A percentile compares a stretch with the other conserved stretches of the same genome.
These are phyloP conservation scores for Lachnellula arida DNA, from an alignment of 2,329 filamentous ascomycete genomes.

Conservation along the genomic window DNA sequence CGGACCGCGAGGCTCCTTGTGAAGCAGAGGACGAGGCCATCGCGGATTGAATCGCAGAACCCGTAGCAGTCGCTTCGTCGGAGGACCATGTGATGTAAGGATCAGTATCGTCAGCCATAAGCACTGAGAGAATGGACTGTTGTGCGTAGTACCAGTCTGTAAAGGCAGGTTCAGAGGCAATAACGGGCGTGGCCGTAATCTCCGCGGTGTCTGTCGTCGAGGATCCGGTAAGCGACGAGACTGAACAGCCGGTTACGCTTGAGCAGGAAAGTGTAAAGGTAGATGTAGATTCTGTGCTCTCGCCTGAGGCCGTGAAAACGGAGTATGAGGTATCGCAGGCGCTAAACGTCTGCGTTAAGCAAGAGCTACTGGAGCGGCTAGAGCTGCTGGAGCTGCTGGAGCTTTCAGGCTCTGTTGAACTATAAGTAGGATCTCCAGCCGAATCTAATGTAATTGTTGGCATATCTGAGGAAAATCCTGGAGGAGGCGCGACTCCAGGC, in stretches of 20 bases:
- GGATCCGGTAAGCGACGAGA: not conserved
- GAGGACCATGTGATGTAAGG: not conserved
- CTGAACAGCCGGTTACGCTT: not conserved
- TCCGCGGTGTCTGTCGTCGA: not conserved
- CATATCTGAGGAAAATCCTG: not conserved
- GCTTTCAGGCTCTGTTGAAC: not conserved
- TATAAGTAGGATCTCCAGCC: not conserved
- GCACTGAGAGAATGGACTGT: not conserved
- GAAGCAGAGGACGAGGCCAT: too few species aligned
- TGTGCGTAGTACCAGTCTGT: not conserved
- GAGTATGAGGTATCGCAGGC: not conserved
- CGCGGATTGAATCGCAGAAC: too few species aligned
- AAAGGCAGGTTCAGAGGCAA: not conserved
- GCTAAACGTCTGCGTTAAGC: not conserved
- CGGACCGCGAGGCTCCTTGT: too few species aligned
- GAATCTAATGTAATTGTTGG: not conserved
- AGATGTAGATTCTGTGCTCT: not conserved
- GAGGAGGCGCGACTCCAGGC: not conserved
- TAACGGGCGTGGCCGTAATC: not conserved
- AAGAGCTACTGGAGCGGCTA: not conserved
- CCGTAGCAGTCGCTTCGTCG: not conserved
- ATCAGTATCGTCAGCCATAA: not conserved
- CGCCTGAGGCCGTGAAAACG: not conserved
- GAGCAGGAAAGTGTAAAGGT: not conserved
- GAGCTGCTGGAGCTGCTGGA: not conserved